Evolutionary conservation across 306 rosid genomes (phyloP), one percentile per base, ranked within the genome.

Genomic region (Cucumis cinereus): DNA sequence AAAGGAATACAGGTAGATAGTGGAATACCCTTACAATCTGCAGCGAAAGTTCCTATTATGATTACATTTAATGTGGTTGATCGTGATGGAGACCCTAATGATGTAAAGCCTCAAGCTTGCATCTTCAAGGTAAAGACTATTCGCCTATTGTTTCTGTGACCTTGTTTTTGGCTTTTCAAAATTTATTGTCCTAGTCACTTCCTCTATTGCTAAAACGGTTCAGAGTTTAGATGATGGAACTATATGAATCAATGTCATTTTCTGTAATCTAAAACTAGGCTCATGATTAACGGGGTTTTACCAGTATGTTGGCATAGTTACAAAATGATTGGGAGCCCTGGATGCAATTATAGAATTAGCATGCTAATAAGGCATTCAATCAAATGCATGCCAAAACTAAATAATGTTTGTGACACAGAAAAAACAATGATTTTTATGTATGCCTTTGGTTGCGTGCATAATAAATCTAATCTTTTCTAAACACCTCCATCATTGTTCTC

Each of bases 11-110:
- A 55, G 85, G 91, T 90, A 33, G 97, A 91, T 69, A 94, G 98
- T 85, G 98, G 97, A 62, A 89, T 94, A 80, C 97, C 98, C 78
- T 85, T 94, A 45, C 97, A 94, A 79, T 94, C 98, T 58, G 98
- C 98, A 16, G 97, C 98, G 66, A 94, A 94, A 84, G 98, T 94
- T 77, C 98, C 98, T 61, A 94, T 94, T 68, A 89, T 94, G 98
- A 89, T 94, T 79, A 89, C 97, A 76, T 94, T 94, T 81, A 86
- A 94, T 69, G 97, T 91, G 55, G 78, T 80, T 62, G 97, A 94
- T 77, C 91, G 95, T 78, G 84, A 82, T 19, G 98, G 97, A 26
- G 89, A 91, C 86, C 80, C 19, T 36, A 88, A 81, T 82, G 92
- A 86, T 78, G 24, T 87, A 83, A 91, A 86, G 89, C 97, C 98